Conservation (phyloP, 768 basidiomycete genomes). For the Russula virescens region DNA sequence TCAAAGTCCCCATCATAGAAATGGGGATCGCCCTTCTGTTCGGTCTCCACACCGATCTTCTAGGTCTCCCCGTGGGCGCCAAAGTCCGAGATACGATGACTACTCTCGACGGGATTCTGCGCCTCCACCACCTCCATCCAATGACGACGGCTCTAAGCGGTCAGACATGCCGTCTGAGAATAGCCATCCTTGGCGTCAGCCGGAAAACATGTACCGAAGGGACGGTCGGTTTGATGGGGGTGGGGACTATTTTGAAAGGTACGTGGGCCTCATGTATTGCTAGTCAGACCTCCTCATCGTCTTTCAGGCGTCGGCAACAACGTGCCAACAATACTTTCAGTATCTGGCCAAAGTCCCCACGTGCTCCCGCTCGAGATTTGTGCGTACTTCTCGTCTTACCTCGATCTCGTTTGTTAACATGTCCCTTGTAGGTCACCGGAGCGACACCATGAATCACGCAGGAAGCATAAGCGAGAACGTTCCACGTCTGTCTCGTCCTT, state of each 20-base stretch:
- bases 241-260: slow-evolving; percentile 68
- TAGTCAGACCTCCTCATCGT: slow-evolving; percentile 2
- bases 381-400: slow-evolving; percentile 34
- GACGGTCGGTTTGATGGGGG: slow-evolving; percentile 36
- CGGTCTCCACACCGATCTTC: slow-evolving; percentile 18
- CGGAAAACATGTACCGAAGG: slow-evolving; percentile 43
- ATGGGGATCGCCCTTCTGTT: slow-evolving; percentile 3
- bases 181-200: slow-evolving; percentile 41
- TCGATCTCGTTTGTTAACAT: not conserved
- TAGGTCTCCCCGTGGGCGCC: slow-evolving; percentile 13
- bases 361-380: slow-evolving; percentile 52
- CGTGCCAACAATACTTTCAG: slow-evolving; percentile 50
- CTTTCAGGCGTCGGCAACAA: slow-evolving; percentile 60
- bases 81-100: slow-evolving; percentile 56
- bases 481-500: slow-evolving; percentile 41
- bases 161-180: slow-evolving; percentile 24
- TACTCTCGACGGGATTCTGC: slow-evolving; percentile 38
- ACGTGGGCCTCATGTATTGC: slow-evolving; percentile 25
- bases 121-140: slow-evolving; percentile 32
- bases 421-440: slow-evolving; percentile 45
- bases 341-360: slow-evolving; percentile 84
- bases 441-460: slow-evolving; percentile 46
- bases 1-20: slow-evolving; percentile 18
- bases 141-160: slow-evolving; percentile 3
- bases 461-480: slow-evolving; percentile 46